A percentile compares a stretch with the other conserved stretches of the same genome.
These are phyloP conservation scores for Trichocladium uniseriatum DNA, from an alignment of 495 filamentous ascomycete species.

Conservation along the genomic window DNA sequence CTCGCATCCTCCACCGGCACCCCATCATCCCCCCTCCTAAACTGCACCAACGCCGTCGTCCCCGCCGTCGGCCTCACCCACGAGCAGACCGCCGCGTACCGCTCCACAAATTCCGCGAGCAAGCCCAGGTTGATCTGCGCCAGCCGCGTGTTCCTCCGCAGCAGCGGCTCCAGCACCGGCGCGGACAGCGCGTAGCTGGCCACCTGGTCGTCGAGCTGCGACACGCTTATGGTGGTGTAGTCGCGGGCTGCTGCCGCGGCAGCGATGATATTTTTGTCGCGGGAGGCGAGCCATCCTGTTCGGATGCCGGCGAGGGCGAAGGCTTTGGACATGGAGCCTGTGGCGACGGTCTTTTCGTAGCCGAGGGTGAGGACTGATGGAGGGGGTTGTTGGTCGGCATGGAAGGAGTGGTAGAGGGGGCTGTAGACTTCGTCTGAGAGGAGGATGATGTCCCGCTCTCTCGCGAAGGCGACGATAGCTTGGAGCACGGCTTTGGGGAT, in stretches of 20 bases:
- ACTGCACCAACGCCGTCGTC: conserved; percentile 72
- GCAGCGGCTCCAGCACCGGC: conserved; percentile 54
- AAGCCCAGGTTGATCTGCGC: conserved; percentile 61
- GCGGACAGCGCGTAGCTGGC: conserved; percentile 63
- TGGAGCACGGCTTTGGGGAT: conserved; percentile 52
- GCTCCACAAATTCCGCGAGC: conserved; percentile 58
- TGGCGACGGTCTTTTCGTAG: conserved; percentile 61
- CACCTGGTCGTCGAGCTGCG: conserved; percentile 70
- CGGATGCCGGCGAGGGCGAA: conserved; percentile 79
- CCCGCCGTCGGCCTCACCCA: conserved; percentile 76
- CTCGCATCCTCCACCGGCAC: conserved; percentile 58
- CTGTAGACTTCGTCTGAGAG: conserved; percentile 81
- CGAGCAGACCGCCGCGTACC: conserved; percentile 50
- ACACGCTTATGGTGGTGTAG: conserved; percentile 82
- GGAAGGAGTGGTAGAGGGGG: conserved; percentile 66
- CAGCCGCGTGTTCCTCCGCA: conserved; percentile 60
- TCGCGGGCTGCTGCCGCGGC: conserved; percentile 57
- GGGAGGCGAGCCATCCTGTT: conserved; percentile 73
- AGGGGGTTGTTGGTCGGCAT: conserved; percentile 17
- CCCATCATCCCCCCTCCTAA: conserved; percentile 48
- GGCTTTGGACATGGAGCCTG: conserved; percentile 78
- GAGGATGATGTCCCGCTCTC: conserved; percentile 52
- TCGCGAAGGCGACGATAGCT: conserved; percentile 55
- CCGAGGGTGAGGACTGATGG: conserved; percentile 53
- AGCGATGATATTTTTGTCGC: conserved; percentile 53